phyloP scores from a whole-genome alignment of 768 basidiomycete genomes.

The Lactifluus volemus region DNA sequence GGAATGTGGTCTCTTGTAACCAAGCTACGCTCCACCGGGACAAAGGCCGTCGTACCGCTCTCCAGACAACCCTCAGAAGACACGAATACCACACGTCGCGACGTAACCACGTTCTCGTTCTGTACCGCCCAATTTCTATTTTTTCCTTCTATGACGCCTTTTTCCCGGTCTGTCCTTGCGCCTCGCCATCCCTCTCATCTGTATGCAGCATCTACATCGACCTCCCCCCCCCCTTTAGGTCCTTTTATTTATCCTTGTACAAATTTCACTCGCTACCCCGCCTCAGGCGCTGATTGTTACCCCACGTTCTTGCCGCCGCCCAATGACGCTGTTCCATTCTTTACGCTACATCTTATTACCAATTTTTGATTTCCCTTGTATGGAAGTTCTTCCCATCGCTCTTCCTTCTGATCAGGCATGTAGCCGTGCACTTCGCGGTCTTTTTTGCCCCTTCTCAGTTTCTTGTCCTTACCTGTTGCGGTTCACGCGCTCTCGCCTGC shows the following conservation, averaged over 20 bases:
- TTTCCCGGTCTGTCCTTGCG: not conserved
- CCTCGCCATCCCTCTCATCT: not conserved
- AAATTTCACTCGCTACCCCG: not conserved
- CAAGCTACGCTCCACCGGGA: not conserved
- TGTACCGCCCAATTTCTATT: not conserved
- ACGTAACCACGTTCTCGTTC: constrained; percentile 1
- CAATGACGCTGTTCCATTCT: not conserved
- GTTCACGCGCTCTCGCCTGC: not conserved
- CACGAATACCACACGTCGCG: constrained; percentile 9
- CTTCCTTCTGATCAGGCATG: not conserved
- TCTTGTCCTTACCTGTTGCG: not conserved
- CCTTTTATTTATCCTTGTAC: not conserved
- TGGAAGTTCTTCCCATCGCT: not conserved
- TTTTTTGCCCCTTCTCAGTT: not conserved
- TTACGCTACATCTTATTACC: not conserved
- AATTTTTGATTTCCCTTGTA: not conserved
- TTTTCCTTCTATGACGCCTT: not conserved
- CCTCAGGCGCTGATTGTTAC: not conserved
- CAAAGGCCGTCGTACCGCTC: not conserved
- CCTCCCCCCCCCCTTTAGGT: not conserved
- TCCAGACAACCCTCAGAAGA: not conserved
- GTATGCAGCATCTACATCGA: constrained; percentile 14
- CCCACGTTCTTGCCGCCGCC: not conserved
- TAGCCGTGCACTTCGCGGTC: not conserved
- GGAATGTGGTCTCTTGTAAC: constrained; percentile 72